Base-by-base conservation (phyloP, 2,329 filamentous ascomycete species). In the Dactylellina sp. region DNA sequence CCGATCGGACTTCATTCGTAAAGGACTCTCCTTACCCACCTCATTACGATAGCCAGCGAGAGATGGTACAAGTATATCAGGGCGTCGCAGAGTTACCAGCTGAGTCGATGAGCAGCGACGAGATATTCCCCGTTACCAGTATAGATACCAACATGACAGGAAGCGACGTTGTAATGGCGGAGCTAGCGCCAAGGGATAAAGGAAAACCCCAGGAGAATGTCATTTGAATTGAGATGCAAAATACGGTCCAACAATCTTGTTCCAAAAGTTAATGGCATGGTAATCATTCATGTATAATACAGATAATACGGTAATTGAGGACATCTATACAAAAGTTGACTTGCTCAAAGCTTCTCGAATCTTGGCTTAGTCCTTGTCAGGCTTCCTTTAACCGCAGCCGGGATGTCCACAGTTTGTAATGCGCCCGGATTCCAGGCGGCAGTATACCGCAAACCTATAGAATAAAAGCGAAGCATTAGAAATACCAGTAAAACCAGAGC, bases 401-500 rank as follows among this genome's bases (percentile, higher is more conserved):
- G 83, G 46, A 97, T 86, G 83, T 98, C 94, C 59, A 84, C 83
- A 5, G 91, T 91, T 83, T 97, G 93, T 78, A 97, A 80, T 79
- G 91, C 91, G 1, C 88, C 90, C 77, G 88, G 86, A 80, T 98
- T 98, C 94, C 93, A 97, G 0, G 95, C 85, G 9, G 87, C 86
- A 2, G 93, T 96, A 81, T 97, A 97, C 68, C 87, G 87, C 80
- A 98, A 82, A 50, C 88, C 88, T 89, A 76, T 7, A n/a, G n/a
- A n/a, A n/a, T n/a, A n/a, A n/a, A n/a, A n/a, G n/a, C n/a, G 42
- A 59, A 46, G 12, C 25, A 39, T 37, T 42, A 40, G 75, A 44
- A 32, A 44, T 57, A 7, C 40, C 52, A 32, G 28, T 9, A 32
- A 32, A 32, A 32, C n/a, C n/a, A n/a, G n/a, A n/a, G n/a, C n/a